These are phyloP conservation scores for Orbilia blumenaviensis DNA, from an alignment of 2,329 filamentous ascomycete species.

Conservation along the genomic window DNA sequence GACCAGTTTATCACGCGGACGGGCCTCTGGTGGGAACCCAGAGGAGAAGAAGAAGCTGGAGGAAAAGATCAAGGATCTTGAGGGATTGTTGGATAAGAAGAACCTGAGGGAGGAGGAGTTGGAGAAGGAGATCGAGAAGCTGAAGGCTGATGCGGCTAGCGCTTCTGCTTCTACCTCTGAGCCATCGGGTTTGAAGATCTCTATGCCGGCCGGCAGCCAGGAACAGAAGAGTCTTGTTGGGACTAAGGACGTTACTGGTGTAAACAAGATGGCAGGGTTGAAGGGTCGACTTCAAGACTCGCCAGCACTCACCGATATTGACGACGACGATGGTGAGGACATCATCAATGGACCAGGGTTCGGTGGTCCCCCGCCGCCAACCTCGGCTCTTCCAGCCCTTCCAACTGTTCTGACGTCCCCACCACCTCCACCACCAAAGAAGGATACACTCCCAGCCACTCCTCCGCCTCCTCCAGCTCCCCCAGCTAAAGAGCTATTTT, in stretches of 20 bases:
- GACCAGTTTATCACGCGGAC: conserved; percentile 86
- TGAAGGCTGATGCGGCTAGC: conserved; percentile 59
- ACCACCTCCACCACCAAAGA: conserved; percentile 57
- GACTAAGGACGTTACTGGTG: conserved; percentile 17
- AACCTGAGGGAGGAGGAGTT: conserved; percentile 80
- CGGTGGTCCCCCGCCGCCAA: not conserved
- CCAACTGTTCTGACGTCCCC: conserved; percentile 11
- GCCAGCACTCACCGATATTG: conserved; percentile 44
- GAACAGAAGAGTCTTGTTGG: conserved; percentile 33
- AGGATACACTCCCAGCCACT: conserved; percentile 57
- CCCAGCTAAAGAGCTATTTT: conserved; percentile 79
- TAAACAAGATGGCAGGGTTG: not conserved
- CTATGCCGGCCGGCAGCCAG: conserved; percentile 27
- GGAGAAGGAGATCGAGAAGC: conserved; percentile 77
- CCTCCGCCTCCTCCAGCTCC: conserved; percentile 58
- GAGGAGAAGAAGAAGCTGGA: conserved; percentile 78
- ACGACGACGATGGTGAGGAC: conserved; percentile 46
- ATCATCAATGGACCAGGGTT: conserved; percentile 18
- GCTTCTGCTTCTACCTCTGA: not conserved
- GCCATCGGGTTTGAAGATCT: conserved; percentile 35
- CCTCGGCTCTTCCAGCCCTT: not conserved
- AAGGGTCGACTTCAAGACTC: conserved; percentile 11
- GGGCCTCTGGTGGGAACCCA: conserved; percentile 59
- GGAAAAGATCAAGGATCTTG: conserved; percentile 80
- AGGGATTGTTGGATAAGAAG: conserved; percentile 77